Evolutionary conservation across 352 stramenopile genomes (phyloP).

Genomic region (Pythium rishiriense): DNA sequence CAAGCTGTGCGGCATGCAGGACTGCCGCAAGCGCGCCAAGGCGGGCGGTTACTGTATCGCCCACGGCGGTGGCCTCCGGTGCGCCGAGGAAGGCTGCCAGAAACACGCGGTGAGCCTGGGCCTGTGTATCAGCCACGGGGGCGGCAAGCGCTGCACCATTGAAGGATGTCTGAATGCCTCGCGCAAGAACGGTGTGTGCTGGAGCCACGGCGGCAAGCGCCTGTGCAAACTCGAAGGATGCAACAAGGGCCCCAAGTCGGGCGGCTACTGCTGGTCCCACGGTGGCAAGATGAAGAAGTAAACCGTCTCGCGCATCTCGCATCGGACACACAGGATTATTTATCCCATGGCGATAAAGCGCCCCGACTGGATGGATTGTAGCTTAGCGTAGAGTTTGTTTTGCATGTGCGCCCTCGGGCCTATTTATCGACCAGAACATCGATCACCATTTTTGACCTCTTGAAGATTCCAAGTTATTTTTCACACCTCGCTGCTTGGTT

Average conservation of each 20-base stretch:
- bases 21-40: conserved; percentile 82
- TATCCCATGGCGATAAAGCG: conserved; percentile 29
- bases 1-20: conserved; percentile 75
- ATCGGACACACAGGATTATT: conserved; percentile 31
- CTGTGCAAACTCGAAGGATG: conserved; percentile 78
- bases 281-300: conserved; percentile 86
- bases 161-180: conserved; percentile 73
- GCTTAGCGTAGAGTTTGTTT: no score
- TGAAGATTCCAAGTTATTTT: no score
- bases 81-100: conserved; percentile 64
- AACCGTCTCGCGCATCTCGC: conserved; percentile 1
- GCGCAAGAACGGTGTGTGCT: conserved; percentile 82
- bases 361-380: conserved; percentile 15
- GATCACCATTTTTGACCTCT: conserved; percentile 8
- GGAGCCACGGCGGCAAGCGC: conserved; percentile 78
- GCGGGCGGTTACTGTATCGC: conserved; percentile 79
- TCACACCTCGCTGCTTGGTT: not conserved
- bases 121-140: conserved; percentile 84
- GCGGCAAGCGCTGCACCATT: conserved; percentile 79
- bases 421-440: conserved; percentile 22
- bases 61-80: conserved; percentile 76
- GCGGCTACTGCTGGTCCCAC: conserved; percentile 84
- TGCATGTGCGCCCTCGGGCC: not conserved
- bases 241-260: conserved; percentile 81
- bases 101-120: conserved; percentile 84